A percentile compares a stretch with the other conserved stretches of the same genome.
These are phyloP conservation scores for Fusarium sp. DNA, from an alignment of 2,329 filamentous ascomycete species.

Conservation along the genomic window DNA sequence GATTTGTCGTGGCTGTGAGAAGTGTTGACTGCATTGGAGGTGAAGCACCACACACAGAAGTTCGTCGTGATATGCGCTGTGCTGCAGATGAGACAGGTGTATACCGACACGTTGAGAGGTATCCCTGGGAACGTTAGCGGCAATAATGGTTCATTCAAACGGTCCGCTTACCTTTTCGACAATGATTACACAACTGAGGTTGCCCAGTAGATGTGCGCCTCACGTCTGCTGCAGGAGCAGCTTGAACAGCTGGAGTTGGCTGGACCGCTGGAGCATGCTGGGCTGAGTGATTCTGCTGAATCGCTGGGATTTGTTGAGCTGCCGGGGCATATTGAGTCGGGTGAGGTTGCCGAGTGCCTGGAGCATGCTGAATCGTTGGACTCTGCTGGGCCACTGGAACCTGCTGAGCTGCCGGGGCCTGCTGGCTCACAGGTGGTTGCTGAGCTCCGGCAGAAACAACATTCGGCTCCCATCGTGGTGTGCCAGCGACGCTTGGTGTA, in stretches of 20 bases:
- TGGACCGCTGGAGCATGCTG: background rate
- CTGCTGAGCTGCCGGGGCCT: background rate
- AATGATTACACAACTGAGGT: constrained; percentile 31
- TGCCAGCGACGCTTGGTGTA: constrained; percentile 5
- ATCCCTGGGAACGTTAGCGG: constrained; percentile 20
- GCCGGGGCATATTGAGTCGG: background rate
- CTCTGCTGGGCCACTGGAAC: background rate
- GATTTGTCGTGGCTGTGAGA: constrained; percentile 45
- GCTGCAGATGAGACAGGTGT: constrained; percentile 46
- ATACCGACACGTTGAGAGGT: constrained; percentile 42
- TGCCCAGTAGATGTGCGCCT: constrained; percentile 20
- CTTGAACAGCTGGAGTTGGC: background rate
- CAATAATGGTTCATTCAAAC: fast-evolving
- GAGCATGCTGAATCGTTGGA: background rate
- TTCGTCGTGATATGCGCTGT: constrained; percentile 31
- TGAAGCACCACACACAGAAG: constrained; percentile 48
- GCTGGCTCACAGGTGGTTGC: background rate
- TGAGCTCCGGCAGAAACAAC: background rate
- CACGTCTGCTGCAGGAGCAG: background rate
- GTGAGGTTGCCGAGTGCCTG: background rate
- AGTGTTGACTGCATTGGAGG: constrained; percentile 36
- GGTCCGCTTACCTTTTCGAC: constrained; percentile 30
- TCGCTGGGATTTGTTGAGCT: background rate
- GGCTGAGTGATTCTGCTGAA: background rate
- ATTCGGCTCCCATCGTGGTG: constrained; percentile 19